phyloP scores from a whole-genome alignment of 1,139 yeast species.

The Candida tetrigidarum region DNA sequence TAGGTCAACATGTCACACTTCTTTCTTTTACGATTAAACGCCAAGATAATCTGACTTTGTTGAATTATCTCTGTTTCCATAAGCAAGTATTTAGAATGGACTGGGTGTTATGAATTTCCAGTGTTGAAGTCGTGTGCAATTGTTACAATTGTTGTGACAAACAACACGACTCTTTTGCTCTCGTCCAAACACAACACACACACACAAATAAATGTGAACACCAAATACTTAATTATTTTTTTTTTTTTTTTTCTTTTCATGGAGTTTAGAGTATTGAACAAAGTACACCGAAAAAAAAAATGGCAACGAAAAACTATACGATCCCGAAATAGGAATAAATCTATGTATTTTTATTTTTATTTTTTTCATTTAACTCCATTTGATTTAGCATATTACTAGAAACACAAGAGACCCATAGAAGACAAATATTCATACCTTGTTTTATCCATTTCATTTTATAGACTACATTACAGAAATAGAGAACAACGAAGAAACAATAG shows the following conservation, averaged over 20 bases:
- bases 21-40: too few relatives aligned
- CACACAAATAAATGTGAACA: background rate
- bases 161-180: too few relatives aligned
- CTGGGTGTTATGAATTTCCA: too few relatives aligned
- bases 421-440: background rate
- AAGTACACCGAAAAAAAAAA: constrained; percentile 1
- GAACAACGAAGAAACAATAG: background rate
- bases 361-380: background rate
- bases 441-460: background rate
- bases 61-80: too few relatives aligned
- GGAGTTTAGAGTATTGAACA: background rate
- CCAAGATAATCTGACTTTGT: too few relatives aligned
- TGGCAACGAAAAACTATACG: background rate
- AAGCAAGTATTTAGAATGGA: too few relatives aligned
- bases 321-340: background rate
- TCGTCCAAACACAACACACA: background rate
- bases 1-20: too few relatives aligned
- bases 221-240: background rate
- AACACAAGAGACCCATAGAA: background rate
- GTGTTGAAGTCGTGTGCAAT: background rate
- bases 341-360: background rate
- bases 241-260: background rate
- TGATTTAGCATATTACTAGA: background rate
- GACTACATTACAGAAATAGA: background rate
- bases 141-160: background rate